Evolutionary conservation across 2,329 filamentous ascomycete genomes (phyloP), one percentile per base, ranked within the genome.

Genomic region (Ceratocystis colombiana): DNA sequence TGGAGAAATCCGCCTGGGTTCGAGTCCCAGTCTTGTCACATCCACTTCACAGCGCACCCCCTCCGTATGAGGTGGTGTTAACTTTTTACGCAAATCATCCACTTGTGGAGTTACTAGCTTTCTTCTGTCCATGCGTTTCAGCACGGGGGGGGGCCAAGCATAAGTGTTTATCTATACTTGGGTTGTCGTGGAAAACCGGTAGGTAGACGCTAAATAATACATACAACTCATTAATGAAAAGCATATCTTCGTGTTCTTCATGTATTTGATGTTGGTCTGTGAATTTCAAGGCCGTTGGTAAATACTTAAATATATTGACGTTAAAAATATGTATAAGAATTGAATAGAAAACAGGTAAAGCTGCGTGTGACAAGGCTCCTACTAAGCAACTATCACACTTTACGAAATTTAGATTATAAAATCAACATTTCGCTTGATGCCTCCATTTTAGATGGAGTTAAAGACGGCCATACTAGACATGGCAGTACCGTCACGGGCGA

Each of bases 401-500:
- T 5, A 41, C 22, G 15, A 59, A 44, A 15, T 5, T 8, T 10
- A 41, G 12, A n/a, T 37, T 50, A 1, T 64, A 37, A 37, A 20
- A 17, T 30, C 61, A 53, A 12, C 48, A 7, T 25, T 15, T 5
- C 20, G 20, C 20, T 15, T 33, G 46, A 5, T 48, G 17, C 20
- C 57, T 20, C 20, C 15, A 2, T 7, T 37, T 63, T 61, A 68
- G 44, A 68, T 65, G 1, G 45, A 57, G 5, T 65, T 65, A 10
- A 68, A 68, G 25, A 68, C 66, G 15, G 63, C 46, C 30, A 68
- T 7, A 59, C 62, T 71, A 87, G 72, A 72, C 85, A 87, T 12
- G 77, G 79, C 70, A 84, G 76, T 3, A 80, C 83, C 65, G 77
- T 78, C 2, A 84, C 81, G 1, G 77, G 77, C 69, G 64, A 88